Conservation (phyloP, 352 stramenopile genomes). For the Pythium sukuiense region DNA sequence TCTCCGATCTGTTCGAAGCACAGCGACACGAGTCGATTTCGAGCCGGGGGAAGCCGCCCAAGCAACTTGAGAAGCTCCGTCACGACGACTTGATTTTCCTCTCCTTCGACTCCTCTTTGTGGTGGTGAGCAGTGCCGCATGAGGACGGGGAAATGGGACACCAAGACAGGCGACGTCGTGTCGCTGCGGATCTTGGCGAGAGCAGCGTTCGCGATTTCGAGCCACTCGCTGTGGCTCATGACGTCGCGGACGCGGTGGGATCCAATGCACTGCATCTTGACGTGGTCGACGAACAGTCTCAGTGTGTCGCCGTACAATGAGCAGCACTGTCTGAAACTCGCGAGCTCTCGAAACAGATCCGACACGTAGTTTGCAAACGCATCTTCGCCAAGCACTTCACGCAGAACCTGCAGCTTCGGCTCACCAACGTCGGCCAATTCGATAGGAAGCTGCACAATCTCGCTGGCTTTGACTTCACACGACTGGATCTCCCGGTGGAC, state of each 20-base stretch:
- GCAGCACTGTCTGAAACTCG: slow-evolving; percentile 33
- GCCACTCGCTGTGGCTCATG: slow-evolving; percentile 18
- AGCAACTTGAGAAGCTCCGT: slow-evolving; percentile 43
- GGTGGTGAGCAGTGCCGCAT: slow-evolving; percentile 53
- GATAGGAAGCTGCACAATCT: slow-evolving; percentile 20
- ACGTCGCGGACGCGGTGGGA: slow-evolving; percentile 15
- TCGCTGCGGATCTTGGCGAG: slow-evolving; percentile 6
- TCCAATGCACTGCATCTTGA: slow-evolving; percentile 27
- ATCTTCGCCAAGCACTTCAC: slow-evolving; percentile 46
- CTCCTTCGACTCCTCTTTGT: slow-evolving; percentile 1
- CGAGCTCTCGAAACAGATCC: slow-evolving; percentile 44
- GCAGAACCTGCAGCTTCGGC: slow-evolving; percentile 50
- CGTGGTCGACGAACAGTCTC: slow-evolving; percentile 26
- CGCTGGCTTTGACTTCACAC: slow-evolving; percentile 22
- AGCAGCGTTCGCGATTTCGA: slow-evolving; percentile 22
- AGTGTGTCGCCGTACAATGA: slow-evolving; percentile 36
- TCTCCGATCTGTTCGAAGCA: slow-evolving; percentile 65
- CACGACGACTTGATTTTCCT: slow-evolving; percentile 19
- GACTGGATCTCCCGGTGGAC: slow-evolving; percentile 29
- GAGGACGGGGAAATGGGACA: slow-evolving; percentile 45
- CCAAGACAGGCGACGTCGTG: slow-evolving; percentile 19
- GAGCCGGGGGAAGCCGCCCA: slow-evolving; percentile 32
- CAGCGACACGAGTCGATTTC: slow-evolving; percentile 41
- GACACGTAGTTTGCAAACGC: slow-evolving; percentile 43
- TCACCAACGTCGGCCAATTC: slow-evolving; percentile 13